These are phyloP conservation scores for Ceratonia siliqua DNA, from an alignment of 306 rosid species.

Conservation along the genomic window DNA sequence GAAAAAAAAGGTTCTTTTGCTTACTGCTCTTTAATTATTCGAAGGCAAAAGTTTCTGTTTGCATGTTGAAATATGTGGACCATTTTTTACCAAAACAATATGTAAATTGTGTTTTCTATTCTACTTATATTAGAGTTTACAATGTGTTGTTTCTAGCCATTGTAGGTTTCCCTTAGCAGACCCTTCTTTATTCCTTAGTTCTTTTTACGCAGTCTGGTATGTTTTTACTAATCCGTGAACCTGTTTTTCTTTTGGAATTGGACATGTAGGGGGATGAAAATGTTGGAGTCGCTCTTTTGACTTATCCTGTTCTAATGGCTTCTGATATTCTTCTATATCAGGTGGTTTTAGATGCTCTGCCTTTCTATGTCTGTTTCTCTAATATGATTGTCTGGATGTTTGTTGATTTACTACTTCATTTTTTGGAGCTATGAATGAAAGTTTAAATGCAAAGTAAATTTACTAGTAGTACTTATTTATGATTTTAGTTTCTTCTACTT, in stretches of 20 bases:
- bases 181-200: constrained; percentile 7
- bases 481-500: constrained; percentile 10
- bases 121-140: background rate
- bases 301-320: constrained; percentile 99
- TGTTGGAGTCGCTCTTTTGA: constrained; percentile 94
- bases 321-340: constrained; percentile 95
- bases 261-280: constrained; percentile 87
- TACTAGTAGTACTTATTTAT: constrained; percentile 25
- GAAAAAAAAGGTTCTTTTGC: background rate
- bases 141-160: constrained; percentile 19
- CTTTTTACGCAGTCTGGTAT: constrained; percentile 3
- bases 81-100: background rate
- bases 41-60: constrained; percentile 10
- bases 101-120: constrained; percentile 8
- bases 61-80: background rate
- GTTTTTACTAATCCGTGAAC: constrained; percentile 30
- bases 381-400: constrained; percentile 5
- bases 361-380: constrained; percentile 19
- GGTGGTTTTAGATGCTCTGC: constrained; percentile 51
- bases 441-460: constrained; percentile 26
- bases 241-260: constrained; percentile 37
- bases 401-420: background rate
- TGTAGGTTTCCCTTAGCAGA: constrained; percentile 18
- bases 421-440: constrained; percentile 6
- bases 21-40: constrained; percentile 7